phyloP scores from a whole-genome alignment of 371 early-diverging fungal genomes.

The Massospora cicadina region DNA sequence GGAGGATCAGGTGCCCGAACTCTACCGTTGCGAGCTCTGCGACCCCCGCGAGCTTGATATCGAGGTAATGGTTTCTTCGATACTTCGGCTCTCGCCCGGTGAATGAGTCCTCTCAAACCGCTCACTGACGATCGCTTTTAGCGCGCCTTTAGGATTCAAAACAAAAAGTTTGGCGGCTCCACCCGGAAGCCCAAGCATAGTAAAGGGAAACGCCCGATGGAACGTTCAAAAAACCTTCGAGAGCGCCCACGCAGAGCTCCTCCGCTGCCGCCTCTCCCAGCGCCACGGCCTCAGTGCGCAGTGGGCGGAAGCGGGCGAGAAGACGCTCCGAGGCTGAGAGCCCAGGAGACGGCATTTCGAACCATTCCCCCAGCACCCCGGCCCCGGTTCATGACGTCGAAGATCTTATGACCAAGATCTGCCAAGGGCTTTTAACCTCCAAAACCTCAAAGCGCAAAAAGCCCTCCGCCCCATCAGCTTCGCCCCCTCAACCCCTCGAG shows the following conservation, averaged over 20 bases:
- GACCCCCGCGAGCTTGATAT: slow-evolving; percentile 31
- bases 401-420: slow-evolving; percentile 14
- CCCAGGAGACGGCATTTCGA: background rate
- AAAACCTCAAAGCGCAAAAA: slow-evolving; percentile 1
- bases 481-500: background rate
- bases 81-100: too few relatives aligned
- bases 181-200: slow-evolving; percentile 10
- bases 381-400: slow-evolving; percentile 19
- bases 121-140: background rate
- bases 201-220: slow-evolving; percentile 1
- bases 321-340: background rate
- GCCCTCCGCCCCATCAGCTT: slow-evolving; percentile 11
- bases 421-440: background rate
- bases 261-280: slow-evolving; percentile 9
- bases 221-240: background rate
- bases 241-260: background rate
- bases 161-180: slow-evolving; percentile 11
- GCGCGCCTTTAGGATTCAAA: slow-evolving; percentile 4
- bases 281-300: background rate
- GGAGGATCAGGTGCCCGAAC: slow-evolving; percentile 53
- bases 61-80: too few relatives aligned
- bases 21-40: slow-evolving; percentile 73
- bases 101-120: too few relatives aligned
- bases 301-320: background rate
- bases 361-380: background rate